Evolutionary conservation across 2,329 filamentous ascomycete genomes (phyloP).

Genomic region (Fusarium virguliforme): DNA sequence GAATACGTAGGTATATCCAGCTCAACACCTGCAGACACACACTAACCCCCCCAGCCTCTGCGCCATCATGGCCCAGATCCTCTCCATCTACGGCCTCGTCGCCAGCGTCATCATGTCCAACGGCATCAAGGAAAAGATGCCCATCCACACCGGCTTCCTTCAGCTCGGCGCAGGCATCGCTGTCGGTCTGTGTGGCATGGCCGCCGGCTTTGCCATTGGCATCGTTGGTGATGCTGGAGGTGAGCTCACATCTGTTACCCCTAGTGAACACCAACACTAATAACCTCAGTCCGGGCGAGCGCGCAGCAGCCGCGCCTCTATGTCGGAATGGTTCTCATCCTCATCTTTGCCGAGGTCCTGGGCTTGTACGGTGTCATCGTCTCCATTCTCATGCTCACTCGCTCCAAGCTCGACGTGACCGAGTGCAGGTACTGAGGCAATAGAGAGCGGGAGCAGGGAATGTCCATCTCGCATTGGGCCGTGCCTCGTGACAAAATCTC

Average conservation of each 20-base stretch:
- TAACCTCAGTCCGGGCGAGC: conserved; percentile 60
- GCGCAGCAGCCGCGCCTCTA: conserved; percentile 65
- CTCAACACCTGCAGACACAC: background rate
- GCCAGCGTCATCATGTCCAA: conserved; percentile 63
- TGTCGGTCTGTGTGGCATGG: conserved; percentile 63
- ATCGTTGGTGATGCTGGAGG: conserved; percentile 64
- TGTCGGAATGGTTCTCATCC: conserved; percentile 64
- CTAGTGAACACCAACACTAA: conserved; percentile 16
- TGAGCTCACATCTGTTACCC: conserved; percentile 17
- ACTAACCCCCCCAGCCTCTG: conserved; percentile 54
- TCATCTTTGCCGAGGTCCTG: conserved; percentile 65
- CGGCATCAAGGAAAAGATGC: conserved; percentile 59
- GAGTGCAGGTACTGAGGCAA: conserved; percentile 55
- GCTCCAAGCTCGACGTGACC: conserved; percentile 58
- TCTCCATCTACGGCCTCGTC: conserved; percentile 65
- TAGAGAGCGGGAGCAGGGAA: no score
- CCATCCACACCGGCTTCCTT: conserved; percentile 62
- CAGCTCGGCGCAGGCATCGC: conserved; percentile 63
- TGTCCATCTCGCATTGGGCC: background rate
- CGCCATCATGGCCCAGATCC: conserved; percentile 65
- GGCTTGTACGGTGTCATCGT: conserved; percentile 65
- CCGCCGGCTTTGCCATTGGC: conserved; percentile 65
- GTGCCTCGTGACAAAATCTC: conserved; percentile 7
- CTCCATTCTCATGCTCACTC: conserved; percentile 65
- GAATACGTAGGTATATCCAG: conserved; percentile 54